Base-by-base conservation (phyloP, 1,139 yeast genomes). In the Debaryomyces sp. region DNA sequence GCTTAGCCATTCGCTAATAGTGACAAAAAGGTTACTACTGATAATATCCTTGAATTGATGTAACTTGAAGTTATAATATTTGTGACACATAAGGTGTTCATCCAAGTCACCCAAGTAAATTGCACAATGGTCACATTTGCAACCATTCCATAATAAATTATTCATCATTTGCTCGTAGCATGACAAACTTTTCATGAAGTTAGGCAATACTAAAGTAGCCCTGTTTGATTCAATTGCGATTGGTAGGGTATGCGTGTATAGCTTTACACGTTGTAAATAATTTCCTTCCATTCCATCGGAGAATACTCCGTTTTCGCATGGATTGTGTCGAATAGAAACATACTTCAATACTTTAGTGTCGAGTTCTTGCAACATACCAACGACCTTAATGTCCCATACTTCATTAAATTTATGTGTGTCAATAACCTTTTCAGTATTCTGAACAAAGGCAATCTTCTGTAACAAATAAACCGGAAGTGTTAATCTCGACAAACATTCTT, bases 61-160 rank as follows among this genome's bases (percentile, higher is more conserved):
- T 8, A 70, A 67, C 1, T 68, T 60, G 3, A 61, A 60, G 51
- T 79, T 80, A 55, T 73, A 84, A 59, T 82, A 84, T 48, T 81
- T 81, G 57, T 87, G 94, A 46, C 78, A 75, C 75, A 84, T 75
- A 46, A 86, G 62, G 54, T 74, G 85, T 17, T 77, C 71, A 56
- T 87, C 95, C 43, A 84, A 69, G 10, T 75, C 54, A 0, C 74
- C 75, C 24, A 87, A 64, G 46, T 76, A 77, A 33, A 66, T 63
- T 3, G 59, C 58, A 58, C 95, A 87, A 53, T 76, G 80, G 0
- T 55, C 52, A 60, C 95, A 87, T 47, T 76, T 77, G 62, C 94
- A 87, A 0, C 92, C 92, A 61, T 85, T 87, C 91, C 92, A 87
- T 36, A 87, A 63, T 46, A 87, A 54, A 52, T 84, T 86, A 48